These are phyloP conservation scores for Skeletonema costatum DNA, from an alignment of 108 stramenopile species.

Conservation along the genomic window DNA sequence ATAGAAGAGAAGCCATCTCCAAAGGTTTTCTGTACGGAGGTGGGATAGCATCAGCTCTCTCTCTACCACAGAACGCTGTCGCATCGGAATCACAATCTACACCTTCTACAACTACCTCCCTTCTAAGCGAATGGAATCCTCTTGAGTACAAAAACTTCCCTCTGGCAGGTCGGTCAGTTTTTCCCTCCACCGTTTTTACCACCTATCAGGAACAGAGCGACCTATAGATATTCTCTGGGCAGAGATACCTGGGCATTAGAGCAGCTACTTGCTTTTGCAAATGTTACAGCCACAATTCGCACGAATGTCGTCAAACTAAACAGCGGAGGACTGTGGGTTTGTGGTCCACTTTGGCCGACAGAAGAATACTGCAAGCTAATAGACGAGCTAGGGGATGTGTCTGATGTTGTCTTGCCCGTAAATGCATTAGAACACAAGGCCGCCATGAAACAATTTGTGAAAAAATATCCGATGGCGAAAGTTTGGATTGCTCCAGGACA, in stretches of 20 bases:
- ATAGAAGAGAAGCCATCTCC: slow-evolving; percentile 4
- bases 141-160: slow-evolving; percentile 7
- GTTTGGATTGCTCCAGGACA: slow-evolving; percentile 68
- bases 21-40: background rate
- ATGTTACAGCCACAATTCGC: slow-evolving; percentile 68
- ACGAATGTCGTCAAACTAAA: slow-evolving; percentile 50
- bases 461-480: slow-evolving; percentile 48
- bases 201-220: slow-evolving; percentile 57
- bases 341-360: slow-evolving; percentile 62
- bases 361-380: slow-evolving; percentile 59
- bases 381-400: slow-evolving; percentile 46
- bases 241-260: slow-evolving; percentile 71
- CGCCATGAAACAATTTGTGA: slow-evolving; percentile 46
- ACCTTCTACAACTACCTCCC: background rate
- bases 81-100: background rate
- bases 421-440: slow-evolving; percentile 69
- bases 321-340: slow-evolving; percentile 59
- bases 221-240: slow-evolving; percentile 57
- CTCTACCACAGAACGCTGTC: background rate
- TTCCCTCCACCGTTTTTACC: slow-evolving; percentile 58
- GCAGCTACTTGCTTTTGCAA: slow-evolving; percentile 66
- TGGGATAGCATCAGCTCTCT: background rate
- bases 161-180: background rate
- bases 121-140: background rate
- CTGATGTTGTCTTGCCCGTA: slow-evolving; percentile 56